Evolutionary conservation across 2,329 filamentous ascomycete species (phyloP).

Genomic region (Teratosphaeria nubilosa): DNA sequence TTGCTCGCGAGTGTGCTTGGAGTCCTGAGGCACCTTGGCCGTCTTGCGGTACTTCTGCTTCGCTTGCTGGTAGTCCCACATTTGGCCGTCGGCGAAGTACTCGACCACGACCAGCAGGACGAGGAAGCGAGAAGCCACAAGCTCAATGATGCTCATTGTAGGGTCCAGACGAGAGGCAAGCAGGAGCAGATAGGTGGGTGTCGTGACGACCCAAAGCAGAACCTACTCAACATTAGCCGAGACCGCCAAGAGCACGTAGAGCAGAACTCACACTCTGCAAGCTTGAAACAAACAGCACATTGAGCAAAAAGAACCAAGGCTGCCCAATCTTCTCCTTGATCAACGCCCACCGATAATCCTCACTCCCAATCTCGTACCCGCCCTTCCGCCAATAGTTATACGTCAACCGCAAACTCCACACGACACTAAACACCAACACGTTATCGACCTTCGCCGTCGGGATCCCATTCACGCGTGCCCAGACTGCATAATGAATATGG

Average conservation of each 20-base stretch:
- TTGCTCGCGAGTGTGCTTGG: conserved; percentile 50
- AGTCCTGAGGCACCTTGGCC: conserved; percentile 53
- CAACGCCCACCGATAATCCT: conserved; percentile 89
- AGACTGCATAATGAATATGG: conserved; percentile 72
- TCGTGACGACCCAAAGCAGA: conserved; percentile 66
- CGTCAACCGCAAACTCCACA: conserved; percentile 67
- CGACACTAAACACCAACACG: conserved; percentile 55
- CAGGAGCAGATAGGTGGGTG: conserved; percentile 75
- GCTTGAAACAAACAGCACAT: conserved; percentile 80
- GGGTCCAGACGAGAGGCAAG: conserved; percentile 55
- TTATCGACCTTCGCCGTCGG: conserved; percentile 62
- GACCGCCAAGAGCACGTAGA: background rate
- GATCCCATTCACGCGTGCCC: conserved; percentile 66
- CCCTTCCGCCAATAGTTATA: conserved; percentile 97
- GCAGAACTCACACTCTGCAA: conserved; percentile 48
- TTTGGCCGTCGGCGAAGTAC: conserved; percentile 80
- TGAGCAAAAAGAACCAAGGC: conserved; percentile 69
- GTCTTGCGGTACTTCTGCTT: conserved; percentile 67
- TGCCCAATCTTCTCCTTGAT: conserved; percentile 56
- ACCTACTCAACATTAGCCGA: conserved; percentile 35
- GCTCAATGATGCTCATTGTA: conserved; percentile 42
- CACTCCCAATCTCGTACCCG: conserved; percentile 76
- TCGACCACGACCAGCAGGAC: conserved; percentile 54
- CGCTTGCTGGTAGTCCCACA: conserved; percentile 80
- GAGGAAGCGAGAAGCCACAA: conserved; percentile 45